A percentile compares a stretch with the other conserved stretches of the same genome.
These are phyloP conservation scores for Ustilago sp. DNA, from an alignment of 1,284 basidiomycete species.

Conservation along the genomic window DNA sequence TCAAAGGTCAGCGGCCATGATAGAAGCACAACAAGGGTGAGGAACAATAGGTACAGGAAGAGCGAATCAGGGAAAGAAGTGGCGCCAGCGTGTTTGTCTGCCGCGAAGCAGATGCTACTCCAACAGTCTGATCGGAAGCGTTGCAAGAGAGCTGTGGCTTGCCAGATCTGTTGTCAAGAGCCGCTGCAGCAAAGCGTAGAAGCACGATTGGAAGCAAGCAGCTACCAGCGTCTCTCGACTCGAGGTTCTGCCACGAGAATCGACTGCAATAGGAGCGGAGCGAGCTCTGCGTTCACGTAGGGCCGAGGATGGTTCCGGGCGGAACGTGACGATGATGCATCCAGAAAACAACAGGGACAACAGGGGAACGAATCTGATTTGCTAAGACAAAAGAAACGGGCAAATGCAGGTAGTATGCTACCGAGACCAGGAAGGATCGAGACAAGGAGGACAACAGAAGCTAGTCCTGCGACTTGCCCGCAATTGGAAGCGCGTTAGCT, in stretches of 20 bases:
- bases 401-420: not conserved
- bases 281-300: not conserved
- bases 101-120: not conserved
- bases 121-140: constrained; percentile 1
- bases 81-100: constrained; percentile 7
- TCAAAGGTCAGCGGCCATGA: not conserved
- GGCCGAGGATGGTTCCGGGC: not conserved
- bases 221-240: not conserved
- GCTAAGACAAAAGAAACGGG: constrained; percentile 3
- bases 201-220: constrained; percentile 1
- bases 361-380: not conserved
- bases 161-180: not conserved
- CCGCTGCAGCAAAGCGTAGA: not conserved
- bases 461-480: not conserved
- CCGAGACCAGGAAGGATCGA: not conserved
- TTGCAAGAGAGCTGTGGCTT: not conserved
- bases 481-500: not conserved
- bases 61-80: constrained; percentile 1
- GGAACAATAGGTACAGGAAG: not conserved
- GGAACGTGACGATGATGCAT: not conserved
- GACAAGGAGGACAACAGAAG: not conserved
- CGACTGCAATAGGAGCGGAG: not conserved
- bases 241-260: not conserved
- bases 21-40: not conserved
- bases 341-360: not conserved